These are phyloP conservation scores for Dictyostelium purpureum DNA, from an alignment of 78 protist species.

Conservation along the genomic window DNA sequence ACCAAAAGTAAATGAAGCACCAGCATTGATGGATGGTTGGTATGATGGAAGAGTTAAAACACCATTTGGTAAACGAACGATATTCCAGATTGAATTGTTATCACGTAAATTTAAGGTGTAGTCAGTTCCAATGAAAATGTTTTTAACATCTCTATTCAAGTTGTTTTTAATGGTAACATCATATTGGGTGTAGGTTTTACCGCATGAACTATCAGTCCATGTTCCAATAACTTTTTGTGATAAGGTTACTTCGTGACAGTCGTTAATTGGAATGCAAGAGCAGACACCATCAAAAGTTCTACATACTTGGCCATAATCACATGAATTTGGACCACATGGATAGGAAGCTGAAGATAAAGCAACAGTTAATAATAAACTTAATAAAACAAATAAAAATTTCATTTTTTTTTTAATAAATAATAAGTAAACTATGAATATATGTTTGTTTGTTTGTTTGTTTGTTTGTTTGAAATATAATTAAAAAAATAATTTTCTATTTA, in stretches of 20 bases:
- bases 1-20: conserved; percentile 26
- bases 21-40: conserved; percentile 16
- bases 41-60: background rate
- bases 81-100: conserved; percentile 18
- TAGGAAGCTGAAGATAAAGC: background rate
- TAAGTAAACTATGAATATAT: too few species aligned
- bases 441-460: too few species aligned
- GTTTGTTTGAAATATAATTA: too few species aligned
- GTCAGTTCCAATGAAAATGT: conserved; percentile 21
- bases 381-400: background rate
- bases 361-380: background rate
- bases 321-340: conserved; percentile 10
- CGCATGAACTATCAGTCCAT: conserved; percentile 23
- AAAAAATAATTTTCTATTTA: too few species aligned
- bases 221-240: background rate
- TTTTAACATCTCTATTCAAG: background rate
- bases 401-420: background rate
- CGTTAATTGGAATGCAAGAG: background rate
- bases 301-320: conserved; percentile 17
- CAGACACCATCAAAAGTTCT: background rate
- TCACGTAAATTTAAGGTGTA: background rate
- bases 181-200: conserved; percentile 6
- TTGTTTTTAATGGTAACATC: conserved; percentile 18
- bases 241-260: conserved; percentile 17
- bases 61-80: background rate